Conservation (phyloP, 345 rosid genomes). For the Toxicodendron radicans region DNA sequence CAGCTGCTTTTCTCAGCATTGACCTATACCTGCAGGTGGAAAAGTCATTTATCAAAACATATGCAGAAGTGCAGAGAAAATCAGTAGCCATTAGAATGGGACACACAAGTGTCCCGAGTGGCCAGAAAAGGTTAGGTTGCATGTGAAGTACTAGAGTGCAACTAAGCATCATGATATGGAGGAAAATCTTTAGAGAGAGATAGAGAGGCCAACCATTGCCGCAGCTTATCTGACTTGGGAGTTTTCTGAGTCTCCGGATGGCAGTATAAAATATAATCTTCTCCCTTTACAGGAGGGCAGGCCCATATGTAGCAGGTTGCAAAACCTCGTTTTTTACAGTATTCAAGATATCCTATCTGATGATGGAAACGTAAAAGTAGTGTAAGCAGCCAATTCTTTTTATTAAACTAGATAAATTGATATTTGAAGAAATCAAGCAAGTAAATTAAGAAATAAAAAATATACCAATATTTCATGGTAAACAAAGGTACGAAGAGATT, state of each 20-base stretch:
- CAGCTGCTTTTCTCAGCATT: constrained; percentile 84
- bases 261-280: constrained; percentile 95
- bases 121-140: constrained; percentile 24
- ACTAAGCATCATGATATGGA: neutral
- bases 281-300: constrained; percentile 98
- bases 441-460: neutral
- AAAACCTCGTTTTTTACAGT: constrained; percentile 96
- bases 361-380: constrained; percentile 25
- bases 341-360: constrained; percentile 97
- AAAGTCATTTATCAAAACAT: constrained; percentile 18
- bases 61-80: neutral
- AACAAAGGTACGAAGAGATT: constrained; percentile 95
- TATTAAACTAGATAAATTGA: neutral
- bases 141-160: neutral
- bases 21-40: constrained; percentile 68
- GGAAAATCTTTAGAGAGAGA: neutral
- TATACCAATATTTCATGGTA: constrained; percentile 96
- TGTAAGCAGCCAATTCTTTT: neutral
- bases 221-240: constrained; percentile 95
- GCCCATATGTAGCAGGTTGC: constrained; percentile 99
- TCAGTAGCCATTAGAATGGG: neutral
- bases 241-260: constrained; percentile 99
- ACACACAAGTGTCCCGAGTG: neutral
- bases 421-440: neutral
- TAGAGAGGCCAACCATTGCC: constrained; percentile 73